Conservation (phyloP, 257 asterid species). For the Lavandula angustifolia region DNA sequence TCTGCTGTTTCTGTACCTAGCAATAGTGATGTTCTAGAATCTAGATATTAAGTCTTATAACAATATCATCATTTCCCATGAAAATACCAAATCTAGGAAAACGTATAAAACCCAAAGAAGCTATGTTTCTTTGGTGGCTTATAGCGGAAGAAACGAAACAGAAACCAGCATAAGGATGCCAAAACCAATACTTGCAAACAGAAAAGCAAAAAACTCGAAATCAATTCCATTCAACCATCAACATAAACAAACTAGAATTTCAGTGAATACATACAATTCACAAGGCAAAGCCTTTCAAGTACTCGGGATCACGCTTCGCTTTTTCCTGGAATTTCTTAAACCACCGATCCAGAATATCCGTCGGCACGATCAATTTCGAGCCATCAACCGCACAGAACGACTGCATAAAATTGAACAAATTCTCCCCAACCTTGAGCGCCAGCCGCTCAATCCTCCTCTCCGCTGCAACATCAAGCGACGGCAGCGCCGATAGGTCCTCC, state of each 20-base stretch:
- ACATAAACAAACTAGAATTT: background rate
- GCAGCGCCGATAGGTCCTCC: slow-evolving; percentile 73
- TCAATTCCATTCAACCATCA: background rate
- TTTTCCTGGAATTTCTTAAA: slow-evolving; percentile 94
- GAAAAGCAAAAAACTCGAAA: background rate
- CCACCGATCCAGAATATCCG: slow-evolving; percentile 94
- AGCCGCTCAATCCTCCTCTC: slow-evolving; percentile 84
- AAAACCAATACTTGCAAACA: too few relatives aligned
- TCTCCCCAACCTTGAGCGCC: slow-evolving; percentile 95
- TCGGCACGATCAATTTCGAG: slow-evolving; percentile 85
- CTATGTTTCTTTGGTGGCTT: background rate
- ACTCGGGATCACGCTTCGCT: slow-evolving; percentile 90
- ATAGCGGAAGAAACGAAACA: background rate
- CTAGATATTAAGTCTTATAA: too few relatives aligned
- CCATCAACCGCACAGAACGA: slow-evolving; percentile 96
- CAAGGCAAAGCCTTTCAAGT: slow-evolving; percentile 77
- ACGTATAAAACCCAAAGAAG: background rate
- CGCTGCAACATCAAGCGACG: slow-evolving; percentile 84
- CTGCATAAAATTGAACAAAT: slow-evolving; percentile 92
- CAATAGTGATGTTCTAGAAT: too few relatives aligned
- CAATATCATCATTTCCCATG: too few relatives aligned
- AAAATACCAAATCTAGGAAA: too few relatives aligned
- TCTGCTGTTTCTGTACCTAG: background rate
- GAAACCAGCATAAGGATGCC: background rate
- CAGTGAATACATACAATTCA: slow-evolving; percentile 38